Percentiles rank a stretch among this genome's conserved stretches.
phyloP scores from a whole-genome alignment of 805 yeast species.

The Wickerhamiella cacticola region DNA sequence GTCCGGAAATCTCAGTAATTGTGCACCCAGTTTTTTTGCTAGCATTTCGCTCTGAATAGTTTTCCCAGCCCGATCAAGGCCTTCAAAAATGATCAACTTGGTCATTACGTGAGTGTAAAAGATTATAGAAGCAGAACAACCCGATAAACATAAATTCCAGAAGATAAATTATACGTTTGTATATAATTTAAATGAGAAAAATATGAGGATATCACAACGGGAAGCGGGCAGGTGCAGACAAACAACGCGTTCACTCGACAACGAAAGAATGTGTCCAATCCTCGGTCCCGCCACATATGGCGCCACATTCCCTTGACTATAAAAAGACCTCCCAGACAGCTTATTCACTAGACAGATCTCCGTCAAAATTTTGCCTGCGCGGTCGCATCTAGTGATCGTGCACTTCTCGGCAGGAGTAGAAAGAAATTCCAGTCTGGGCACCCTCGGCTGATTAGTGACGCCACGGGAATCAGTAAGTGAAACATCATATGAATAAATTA shows the following conservation, averaged over 20 bases:
- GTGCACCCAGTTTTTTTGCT: constrained; percentile 30
- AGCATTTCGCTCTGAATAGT: constrained; percentile 60
- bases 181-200: too few species aligned
- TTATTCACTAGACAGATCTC: constrained; percentile 10
- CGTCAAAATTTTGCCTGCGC: constrained; percentile 12
- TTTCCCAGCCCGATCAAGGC: constrained; percentile 90
- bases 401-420: constrained; percentile 13
- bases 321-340: not conserved
- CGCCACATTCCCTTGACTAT: not conserved
- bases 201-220: too few species aligned
- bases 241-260: not conserved
- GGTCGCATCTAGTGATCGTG: not conserved
- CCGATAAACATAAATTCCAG: too few species aligned
- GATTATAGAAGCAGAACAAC: constrained; percentile 13
- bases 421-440: constrained; percentile 12
- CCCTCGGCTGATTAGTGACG: constrained; percentile 13
- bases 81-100: constrained; percentile 70
- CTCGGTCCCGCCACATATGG: too few species aligned
- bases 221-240: too few species aligned
- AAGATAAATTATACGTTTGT: too few species aligned
- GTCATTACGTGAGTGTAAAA: constrained; percentile 38
- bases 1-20: constrained; percentile 73
- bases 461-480: constrained; percentile 13
- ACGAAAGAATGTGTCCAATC: too few species aligned
- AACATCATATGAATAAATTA: constrained; percentile 4